A percentile compares a stretch with the other conserved stretches of the same genome.
Conservation (phyloP, 495 filamentous ascomycete species). For the Alectoria sarmentosa region DNA sequence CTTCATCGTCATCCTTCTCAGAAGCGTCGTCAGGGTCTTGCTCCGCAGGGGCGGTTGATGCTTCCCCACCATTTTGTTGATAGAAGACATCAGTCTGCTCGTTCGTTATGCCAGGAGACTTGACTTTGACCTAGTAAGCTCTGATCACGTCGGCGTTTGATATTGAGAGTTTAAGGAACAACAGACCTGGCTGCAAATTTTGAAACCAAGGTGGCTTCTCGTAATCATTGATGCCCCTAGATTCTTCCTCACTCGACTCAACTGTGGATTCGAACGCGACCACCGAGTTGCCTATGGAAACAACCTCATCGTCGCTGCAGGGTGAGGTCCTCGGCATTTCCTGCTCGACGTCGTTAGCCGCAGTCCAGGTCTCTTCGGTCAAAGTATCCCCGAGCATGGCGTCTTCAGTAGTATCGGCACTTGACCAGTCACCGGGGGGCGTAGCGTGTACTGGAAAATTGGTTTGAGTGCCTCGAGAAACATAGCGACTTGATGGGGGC, state of each 20-base stretch:
- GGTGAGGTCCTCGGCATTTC: neutral
- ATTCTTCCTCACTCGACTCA: neutral
- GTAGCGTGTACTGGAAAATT: neutral
- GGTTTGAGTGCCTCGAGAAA: conserved; percentile 2
- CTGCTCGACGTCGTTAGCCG: neutral
- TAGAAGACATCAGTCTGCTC: neutral
- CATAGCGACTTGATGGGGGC: neutral
- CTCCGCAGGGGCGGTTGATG: neutral
- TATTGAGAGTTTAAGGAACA: neutral
- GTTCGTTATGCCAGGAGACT: neutral
- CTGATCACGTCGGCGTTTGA: neutral
- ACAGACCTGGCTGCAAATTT: conserved; percentile 14
- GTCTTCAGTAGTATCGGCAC: neutral
- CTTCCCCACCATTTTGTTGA: neutral
- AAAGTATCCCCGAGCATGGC: neutral
- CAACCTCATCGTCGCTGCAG: neutral
- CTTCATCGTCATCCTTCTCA: neutral
- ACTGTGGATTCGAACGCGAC: neutral
- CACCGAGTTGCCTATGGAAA: neutral
- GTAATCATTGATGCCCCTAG: neutral
- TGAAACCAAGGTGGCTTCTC: conserved; percentile 16
- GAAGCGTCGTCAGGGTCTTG: neutral
- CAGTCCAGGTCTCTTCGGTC: neutral
- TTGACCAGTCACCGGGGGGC: neutral
- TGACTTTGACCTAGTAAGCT: conserved; percentile 39